phyloP scores from a whole-genome alignment of 2,329 filamentous ascomycete genomes.

The Ceratocystis eucalypticola region DNA sequence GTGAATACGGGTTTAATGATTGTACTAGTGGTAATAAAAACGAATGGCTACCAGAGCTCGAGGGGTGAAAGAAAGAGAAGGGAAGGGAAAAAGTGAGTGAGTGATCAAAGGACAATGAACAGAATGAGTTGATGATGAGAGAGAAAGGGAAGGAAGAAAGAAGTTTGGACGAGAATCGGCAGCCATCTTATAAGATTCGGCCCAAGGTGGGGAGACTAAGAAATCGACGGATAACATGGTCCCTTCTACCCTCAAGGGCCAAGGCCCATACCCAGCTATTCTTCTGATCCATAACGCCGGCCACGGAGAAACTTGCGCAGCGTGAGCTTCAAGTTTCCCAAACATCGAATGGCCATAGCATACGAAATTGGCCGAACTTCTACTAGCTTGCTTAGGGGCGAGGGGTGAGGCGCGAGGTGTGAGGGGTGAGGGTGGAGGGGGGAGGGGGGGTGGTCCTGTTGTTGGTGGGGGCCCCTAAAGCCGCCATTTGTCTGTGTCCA shows the following conservation, averaged over 20 bases:
- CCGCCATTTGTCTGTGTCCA: no score
- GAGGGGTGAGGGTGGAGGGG: no score
- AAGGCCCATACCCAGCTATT: background rate
- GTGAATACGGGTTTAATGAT: background rate
- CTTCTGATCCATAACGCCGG: background rate
- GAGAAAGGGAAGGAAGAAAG: background rate
- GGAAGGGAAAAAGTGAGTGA: background rate
- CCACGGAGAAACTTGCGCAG: background rate
- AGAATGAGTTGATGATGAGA: slow-evolving; percentile 4
- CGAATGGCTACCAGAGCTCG: slow-evolving; percentile 17
- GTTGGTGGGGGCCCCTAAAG: no score
- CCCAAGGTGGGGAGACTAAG: background rate
- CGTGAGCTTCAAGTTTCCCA: background rate
- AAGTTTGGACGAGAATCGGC: background rate
- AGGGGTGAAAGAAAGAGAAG: background rate
- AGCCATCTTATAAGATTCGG: background rate
- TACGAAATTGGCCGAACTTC: background rate
- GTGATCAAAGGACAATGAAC: slow-evolving; percentile 13
- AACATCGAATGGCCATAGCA: background rate
- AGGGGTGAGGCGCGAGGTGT: no score
- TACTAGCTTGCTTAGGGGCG: background rate
- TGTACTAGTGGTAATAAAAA: slow-evolving; percentile 8
- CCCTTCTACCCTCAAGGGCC: no score
- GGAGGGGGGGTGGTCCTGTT: background rate
- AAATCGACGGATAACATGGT: background rate